Base-by-base conservation (phyloP, 257 asterid species). In the Lycium ferocissimum region DNA sequence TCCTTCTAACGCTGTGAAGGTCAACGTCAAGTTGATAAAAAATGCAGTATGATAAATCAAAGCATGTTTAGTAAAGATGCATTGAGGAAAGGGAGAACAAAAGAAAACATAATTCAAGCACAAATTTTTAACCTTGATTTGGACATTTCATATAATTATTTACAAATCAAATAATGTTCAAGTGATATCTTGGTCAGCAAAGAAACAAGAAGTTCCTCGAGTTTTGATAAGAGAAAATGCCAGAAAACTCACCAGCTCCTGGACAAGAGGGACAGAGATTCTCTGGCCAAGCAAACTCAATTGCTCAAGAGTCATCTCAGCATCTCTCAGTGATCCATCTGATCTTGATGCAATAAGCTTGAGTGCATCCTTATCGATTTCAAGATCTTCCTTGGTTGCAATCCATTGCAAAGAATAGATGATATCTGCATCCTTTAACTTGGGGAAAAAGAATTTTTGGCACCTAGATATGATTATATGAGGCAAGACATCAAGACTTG, bases 261-360 rank as follows among this genome's bases (percentile, higher is more conserved):
- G 98, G 17, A 94, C 98, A 84, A 92, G 88, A 81, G 95, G 88
- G 54, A 92, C 91, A 43, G 98, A 90, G 83, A 95, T 89, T 88
- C 89, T 93, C 92, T 90, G 94, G 72, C 99, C 99, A 5, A 95
- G 93, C 85, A 95, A 90, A 86, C 97, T 92, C 91, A 95, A 81
- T 82, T 95, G 98, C 70, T 94, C 99, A 69, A 95, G 89, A 47
- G 99, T 95, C 99, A 94, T 95, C 91, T 95, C 99, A 45, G 98
- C 99, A 83, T 95, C 99, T 81, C 98, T 91, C 84, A 95, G 83
- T 59, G 99, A 95, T 84, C 99, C 99, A 82, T 94, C 94, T 18
- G 98, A 94, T 85, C 92, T 93, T 53, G 97, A 93, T 37, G 99
- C 95, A 86, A 93, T 92, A 82, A 95, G 97, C 91, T 95, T 95